phyloP scores from a whole-genome alignment of 345 rosid genomes.

The Populus euphratica region DNA sequence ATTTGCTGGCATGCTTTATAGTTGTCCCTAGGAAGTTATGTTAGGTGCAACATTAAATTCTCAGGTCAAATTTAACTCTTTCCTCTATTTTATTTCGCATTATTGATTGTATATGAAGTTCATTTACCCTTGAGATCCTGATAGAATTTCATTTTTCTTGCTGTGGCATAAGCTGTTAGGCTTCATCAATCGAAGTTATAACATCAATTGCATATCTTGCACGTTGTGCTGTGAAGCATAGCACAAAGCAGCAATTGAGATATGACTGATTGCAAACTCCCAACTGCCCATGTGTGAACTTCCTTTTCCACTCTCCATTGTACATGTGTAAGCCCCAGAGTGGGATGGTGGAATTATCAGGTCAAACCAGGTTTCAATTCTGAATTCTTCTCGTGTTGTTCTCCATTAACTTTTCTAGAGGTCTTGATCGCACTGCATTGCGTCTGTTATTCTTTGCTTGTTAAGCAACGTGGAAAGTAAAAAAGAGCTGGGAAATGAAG shows the following conservation, averaged over 20 bases:
- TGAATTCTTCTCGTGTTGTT: not conserved
- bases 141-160: conserved; percentile 2
- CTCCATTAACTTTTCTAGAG: not conserved
- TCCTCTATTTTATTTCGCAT: not conserved
- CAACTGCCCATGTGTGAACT: conserved; percentile 21
- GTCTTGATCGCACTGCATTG: conserved; percentile 3
- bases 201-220: conserved; percentile 3
- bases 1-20: conserved; percentile 17
- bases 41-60: conserved; percentile 51
- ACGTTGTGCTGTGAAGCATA: conserved; percentile 2
- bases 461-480: conserved; percentile 31
- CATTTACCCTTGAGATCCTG: not conserved
- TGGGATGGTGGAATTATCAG: conserved; percentile 13
- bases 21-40: conserved; percentile 30
- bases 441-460: conserved; percentile 30
- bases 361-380: conserved; percentile 11
- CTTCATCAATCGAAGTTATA: not conserved
- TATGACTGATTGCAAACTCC: conserved; percentile 34
- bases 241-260: conserved; percentile 6
- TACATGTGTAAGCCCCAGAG: conserved; percentile 15
- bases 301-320: conserved; percentile 5
- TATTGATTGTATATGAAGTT: not conserved
- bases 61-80: conserved; percentile 14
- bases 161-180: not conserved
- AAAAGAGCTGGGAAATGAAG: conserved; percentile 13